Percentiles rank a stretch among this genome's conserved stretches.
phyloP scores from a whole-genome alignment of 352 stramenopile species.

The Sclerospora graminicola region DNA sequence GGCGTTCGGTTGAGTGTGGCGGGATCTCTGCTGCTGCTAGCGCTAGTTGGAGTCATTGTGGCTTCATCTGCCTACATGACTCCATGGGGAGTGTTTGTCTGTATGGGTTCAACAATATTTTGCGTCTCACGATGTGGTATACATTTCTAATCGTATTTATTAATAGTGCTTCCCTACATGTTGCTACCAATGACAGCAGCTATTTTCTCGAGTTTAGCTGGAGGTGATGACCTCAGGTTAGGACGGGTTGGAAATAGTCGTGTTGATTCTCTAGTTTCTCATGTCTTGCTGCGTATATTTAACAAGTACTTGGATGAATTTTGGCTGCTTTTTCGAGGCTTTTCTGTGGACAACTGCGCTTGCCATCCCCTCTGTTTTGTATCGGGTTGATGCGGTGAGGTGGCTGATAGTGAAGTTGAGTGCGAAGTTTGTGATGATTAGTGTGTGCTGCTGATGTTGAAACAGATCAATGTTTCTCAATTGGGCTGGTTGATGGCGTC shows the following conservation, averaged over 20 bases:
- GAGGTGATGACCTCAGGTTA: slow-evolving; percentile 42
- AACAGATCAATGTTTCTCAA: slow-evolving; percentile 48
- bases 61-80: slow-evolving; percentile 47
- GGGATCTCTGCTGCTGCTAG: slow-evolving; percentile 40
- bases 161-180: slow-evolving; percentile 51
- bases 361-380: slow-evolving; percentile 51
- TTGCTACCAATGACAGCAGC: slow-evolving; percentile 50
- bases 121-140: neutral
- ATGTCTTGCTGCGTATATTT: neutral
- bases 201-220: slow-evolving; percentile 36
- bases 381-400: slow-evolving; percentile 49
- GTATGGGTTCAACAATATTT: slow-evolving; percentile 17
- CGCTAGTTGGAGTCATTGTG: slow-evolving; percentile 44
- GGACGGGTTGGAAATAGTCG: too few relatives aligned
- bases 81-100: slow-evolving; percentile 55
- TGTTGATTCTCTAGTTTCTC: neutral
- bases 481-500: slow-evolving; percentile 51
- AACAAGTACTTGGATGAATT: slow-evolving; percentile 39
- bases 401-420: neutral
- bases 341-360: slow-evolving; percentile 61
- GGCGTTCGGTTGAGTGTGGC: slow-evolving; percentile 30
- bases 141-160: neutral
- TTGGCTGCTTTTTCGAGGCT: slow-evolving; percentile 64
- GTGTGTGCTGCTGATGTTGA: neutral
- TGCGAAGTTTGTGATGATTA: neutral